Percentiles rank a stretch among this genome's conserved stretches.
Evolutionary conservation across 169 alveolate species (phyloP).

Genomic region (Eimeria sp.): DNA sequence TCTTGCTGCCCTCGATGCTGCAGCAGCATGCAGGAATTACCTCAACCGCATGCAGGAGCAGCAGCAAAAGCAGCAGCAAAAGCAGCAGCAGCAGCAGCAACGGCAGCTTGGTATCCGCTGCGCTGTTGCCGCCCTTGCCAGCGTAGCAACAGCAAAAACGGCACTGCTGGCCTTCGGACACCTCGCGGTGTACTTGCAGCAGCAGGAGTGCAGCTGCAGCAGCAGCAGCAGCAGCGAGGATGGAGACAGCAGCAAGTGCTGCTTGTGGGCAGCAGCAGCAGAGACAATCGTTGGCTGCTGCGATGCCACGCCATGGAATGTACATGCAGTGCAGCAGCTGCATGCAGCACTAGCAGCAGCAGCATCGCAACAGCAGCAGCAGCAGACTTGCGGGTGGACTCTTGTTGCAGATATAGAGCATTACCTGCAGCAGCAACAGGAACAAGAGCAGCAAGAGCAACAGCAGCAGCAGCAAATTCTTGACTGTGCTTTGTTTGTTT

Average conservation of each 20-base stretch:
- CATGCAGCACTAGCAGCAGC: constrained; percentile 22
- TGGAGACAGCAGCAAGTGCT: constrained; percentile 18
- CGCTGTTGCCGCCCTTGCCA: constrained; percentile 30
- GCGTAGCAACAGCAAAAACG: constrained; percentile 34
- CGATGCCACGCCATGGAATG: not conserved
- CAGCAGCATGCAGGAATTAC: constrained; percentile 1
- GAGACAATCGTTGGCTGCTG: constrained; percentile 30
- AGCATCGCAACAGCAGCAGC: constrained; percentile 14
- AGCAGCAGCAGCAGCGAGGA: constrained; percentile 34
- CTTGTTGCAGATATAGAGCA: not conserved
- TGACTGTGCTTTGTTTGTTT: constrained; percentile 6
- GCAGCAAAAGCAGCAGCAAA: not conserved
- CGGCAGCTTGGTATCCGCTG: constrained; percentile 20
- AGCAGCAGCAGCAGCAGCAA: not conserved
- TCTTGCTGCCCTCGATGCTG: constrained; percentile 38
- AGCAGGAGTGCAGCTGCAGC: constrained; percentile 13
- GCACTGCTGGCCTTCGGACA: constrained; percentile 27
- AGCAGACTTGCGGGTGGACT: not conserved
- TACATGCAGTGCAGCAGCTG: constrained; percentile 16
- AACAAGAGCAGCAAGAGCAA: constrained; percentile 8
- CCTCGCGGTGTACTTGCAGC: constrained; percentile 11
- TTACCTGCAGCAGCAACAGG: not conserved
- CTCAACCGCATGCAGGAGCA: not conserved
- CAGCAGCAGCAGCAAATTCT: constrained; percentile 28
- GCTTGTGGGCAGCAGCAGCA: constrained; percentile 68